Base-by-base conservation (phyloP, 2,329 filamentous ascomycete species). In the Raffaelea arxii region DNA sequence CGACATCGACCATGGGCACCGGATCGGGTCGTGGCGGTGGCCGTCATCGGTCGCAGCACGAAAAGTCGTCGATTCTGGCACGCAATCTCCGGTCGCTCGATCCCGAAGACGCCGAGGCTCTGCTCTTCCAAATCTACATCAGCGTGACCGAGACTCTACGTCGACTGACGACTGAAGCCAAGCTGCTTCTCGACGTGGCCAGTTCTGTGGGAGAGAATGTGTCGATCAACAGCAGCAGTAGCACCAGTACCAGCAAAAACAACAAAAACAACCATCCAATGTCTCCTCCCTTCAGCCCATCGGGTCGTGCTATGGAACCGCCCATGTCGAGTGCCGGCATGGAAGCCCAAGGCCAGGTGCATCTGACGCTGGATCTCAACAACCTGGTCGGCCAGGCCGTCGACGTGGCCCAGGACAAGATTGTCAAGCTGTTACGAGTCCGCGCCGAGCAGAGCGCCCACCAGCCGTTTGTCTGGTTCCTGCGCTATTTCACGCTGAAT, bases 101-200 rank as follows among this genome's bases (percentile, higher is more conserved):
- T 46, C 71, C 86, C 2, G 80, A 84, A 47, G 89, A 94, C 63
- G 87, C 89, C 0, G 91, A 97, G 63, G 78, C 82, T 6, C 77
- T 97, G 55, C 75, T 97, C 14, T 71, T 80, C 25, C 86, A 80
- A 48, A 84, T 94, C 16, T 98, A 97, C 58, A 84, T 89, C 18
- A 81, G 85, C 27, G 83, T 96, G 9, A 84, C 91, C 4, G 92
- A 98, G 66, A 86, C 86, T 4, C 63, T 98, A 41, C 76, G 92
- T 47, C 77, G 92, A 57, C 69, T 96, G 7, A 88, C 87, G 18
- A 90, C 88, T 1, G 91, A 97, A 61, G 85, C 92, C 46, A 98
- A 98, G 62, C 82, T 97, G 10, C 67, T 98, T n/a, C 72, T 98
- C 10, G 92, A 98, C 62, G 86, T 95, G 19, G 92, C 90, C 1